Evolutionary conservation across 306 rosid species (phyloP).

Genomic region (cucumber (Cucumis sativus)): Cucumber_9930_V3 NC_026655.2:27375501-27376000

Average conservation of each 20-base stretch:
- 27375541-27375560: too few relatives aligned
- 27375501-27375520: too few relatives aligned
- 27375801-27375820: neutral
- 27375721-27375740: neutral
- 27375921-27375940: slow-evolving; percentile 15
- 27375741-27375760: neutral
- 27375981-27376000: neutral
- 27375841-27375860: neutral
- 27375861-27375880: slow-evolving; percentile 20
- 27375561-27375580: too few relatives aligned
- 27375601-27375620: too few relatives aligned
- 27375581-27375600: too few relatives aligned
- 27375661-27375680: too few relatives aligned
- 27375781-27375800: neutral
- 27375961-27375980: neutral
- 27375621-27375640: too few relatives aligned
- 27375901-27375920: slow-evolving; percentile 34
- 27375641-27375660: neutral
- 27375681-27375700: neutral
- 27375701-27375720: neutral
- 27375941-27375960: too few relatives aligned
- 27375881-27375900: slow-evolving; percentile 31
- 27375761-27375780: neutral
- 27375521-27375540: too few relatives aligned
- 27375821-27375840: neutral